phyloP scores from a whole-genome alignment of 148 eudicot species.

The Rhododendron simsii region DNA sequence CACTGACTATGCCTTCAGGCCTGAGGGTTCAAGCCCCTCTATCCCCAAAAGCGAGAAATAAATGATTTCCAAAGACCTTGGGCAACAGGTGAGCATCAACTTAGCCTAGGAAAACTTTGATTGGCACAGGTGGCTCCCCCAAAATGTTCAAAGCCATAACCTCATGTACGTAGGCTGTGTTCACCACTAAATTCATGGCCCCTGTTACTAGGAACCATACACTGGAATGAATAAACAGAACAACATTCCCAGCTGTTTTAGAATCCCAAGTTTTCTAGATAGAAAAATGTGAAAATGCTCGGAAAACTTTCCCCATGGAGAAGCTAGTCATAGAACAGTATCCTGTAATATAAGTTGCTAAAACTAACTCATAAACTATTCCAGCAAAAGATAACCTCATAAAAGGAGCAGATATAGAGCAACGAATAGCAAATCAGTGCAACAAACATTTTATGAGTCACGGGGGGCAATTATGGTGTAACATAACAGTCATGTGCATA shows the following conservation, averaged over 20 bases:
- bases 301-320: not conserved
- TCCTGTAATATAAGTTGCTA: not conserved
- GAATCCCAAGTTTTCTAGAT: not conserved
- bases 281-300: not conserved
- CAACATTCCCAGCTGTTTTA: not conserved
- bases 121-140: too few species aligned
- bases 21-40: too few species aligned
- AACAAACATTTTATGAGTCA: not conserved
- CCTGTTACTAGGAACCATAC: not conserved
- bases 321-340: not conserved
- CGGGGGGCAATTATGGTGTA: not conserved
- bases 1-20: too few species aligned
- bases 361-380: not conserved
- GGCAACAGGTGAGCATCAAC: not conserved
- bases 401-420: not conserved
- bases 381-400: not conserved
- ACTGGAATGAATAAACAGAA: not conserved
- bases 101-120: not conserved
- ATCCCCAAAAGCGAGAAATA: too few species aligned
- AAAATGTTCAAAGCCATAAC: too few species aligned
- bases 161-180: not conserved
- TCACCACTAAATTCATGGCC: not conserved
- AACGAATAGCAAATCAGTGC: not conserved
- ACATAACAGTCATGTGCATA: not conserved
- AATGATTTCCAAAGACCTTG: too few species aligned